Percentiles rank a stretch among this genome's conserved stretches.
Conservation (phyloP, 2,329 filamentous ascomycete genomes). For the Aspergillus ibericus region DNA sequence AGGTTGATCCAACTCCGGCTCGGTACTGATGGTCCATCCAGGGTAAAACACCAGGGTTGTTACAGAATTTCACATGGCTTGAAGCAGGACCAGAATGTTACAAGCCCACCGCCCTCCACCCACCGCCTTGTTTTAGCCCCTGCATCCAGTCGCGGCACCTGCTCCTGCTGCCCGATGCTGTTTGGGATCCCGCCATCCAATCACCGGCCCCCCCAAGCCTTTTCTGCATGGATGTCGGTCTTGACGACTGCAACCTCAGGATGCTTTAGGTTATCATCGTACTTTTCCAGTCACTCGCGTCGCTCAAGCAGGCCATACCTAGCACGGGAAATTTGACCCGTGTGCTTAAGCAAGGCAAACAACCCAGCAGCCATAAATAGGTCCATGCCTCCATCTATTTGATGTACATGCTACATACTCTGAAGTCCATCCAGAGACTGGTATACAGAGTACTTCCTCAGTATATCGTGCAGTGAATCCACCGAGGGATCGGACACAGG, state of each 20-base stretch:
- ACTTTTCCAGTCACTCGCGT: not conserved
- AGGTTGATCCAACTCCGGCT: not conserved
- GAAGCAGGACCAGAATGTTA: constrained; percentile 1
- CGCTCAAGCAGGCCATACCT: not conserved
- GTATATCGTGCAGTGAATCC: constrained; percentile 1
- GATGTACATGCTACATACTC: not conserved
- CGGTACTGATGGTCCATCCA: not conserved
- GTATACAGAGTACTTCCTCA: not conserved
- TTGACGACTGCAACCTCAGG: not conserved
- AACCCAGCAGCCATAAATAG: not conserved
- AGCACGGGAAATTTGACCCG: not conserved
- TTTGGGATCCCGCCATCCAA: not conserved
- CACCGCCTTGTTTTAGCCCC: constrained; percentile 9
- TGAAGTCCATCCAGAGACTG: not conserved
- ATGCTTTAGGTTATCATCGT: constrained; percentile 1
- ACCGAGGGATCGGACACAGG: constrained; percentile 1
- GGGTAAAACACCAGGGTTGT: constrained; percentile 2
- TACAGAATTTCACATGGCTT: constrained; percentile 6
- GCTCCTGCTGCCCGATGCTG: constrained; percentile 6
- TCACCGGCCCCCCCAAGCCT: not conserved
- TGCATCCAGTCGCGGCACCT: constrained; percentile 3
- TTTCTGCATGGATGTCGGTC: not conserved
- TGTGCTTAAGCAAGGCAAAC: not conserved
- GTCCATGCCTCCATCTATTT: not conserved
- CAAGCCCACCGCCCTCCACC: not conserved